Conservation (phyloP, 768 basidiomycete genomes). For the Tulasnella sp. region DNA sequence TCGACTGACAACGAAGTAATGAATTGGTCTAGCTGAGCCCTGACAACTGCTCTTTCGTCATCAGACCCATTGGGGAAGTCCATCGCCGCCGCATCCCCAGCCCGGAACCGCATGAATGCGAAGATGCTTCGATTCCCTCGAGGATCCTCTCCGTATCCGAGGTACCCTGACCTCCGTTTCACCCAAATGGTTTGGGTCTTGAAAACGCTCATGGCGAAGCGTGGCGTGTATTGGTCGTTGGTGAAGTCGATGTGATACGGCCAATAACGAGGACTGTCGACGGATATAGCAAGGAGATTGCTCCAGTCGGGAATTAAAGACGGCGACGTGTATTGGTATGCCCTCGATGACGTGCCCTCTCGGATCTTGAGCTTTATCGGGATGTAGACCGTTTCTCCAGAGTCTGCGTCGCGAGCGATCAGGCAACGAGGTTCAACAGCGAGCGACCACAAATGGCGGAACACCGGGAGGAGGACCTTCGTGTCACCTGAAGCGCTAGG, state of each 20-base stretch:
- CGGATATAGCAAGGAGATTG: conserved; percentile 64
- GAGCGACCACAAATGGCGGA: conserved; percentile 92
- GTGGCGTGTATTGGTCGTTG: conserved; percentile 30
- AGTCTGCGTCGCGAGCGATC: conserved; percentile 85
- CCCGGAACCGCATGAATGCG: conserved; percentile 73
- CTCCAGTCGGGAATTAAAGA: conserved; percentile 87
- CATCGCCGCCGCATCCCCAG: conserved; percentile 71
- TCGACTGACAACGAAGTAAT: conserved; percentile 82
- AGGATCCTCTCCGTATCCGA: conserved; percentile 90
- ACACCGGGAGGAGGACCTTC: conserved; percentile 79
- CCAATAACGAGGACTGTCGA: conserved; percentile 95
- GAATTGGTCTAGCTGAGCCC: conserved; percentile 69
- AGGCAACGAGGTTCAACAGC: conserved; percentile 92
- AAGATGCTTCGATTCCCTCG: conserved; percentile 87
- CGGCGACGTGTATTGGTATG: conserved; percentile 77
- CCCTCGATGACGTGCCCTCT: conserved; percentile 46
- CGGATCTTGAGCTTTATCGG: conserved; percentile 78
- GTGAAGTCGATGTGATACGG: conserved; percentile 64
- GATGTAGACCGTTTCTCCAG: conserved; percentile 79
- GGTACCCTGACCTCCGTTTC: conserved; percentile 82
- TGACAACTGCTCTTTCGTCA: conserved; percentile 52
- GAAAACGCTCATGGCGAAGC: conserved; percentile 52
- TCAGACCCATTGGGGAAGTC: conserved; percentile 66
- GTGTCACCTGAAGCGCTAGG: conserved; percentile 73
- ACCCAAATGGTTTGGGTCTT: conserved; percentile 78